Percentiles rank a stretch among this genome's conserved stretches.
Conservation (phyloP, 495 filamentous ascomycete genomes). For the Durotheca rogersii region DNA sequence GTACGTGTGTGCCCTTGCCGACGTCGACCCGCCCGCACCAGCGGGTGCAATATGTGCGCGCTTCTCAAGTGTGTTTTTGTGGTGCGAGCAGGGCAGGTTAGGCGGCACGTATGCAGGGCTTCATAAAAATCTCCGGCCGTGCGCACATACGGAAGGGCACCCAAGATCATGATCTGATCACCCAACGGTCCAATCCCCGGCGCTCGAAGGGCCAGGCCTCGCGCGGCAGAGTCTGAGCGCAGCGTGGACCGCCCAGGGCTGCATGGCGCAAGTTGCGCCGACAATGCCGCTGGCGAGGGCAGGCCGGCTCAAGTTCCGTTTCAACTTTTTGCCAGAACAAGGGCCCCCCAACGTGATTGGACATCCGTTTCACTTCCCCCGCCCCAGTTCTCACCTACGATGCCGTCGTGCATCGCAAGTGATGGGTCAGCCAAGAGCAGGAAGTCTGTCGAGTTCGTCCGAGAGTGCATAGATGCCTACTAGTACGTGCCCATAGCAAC, state of each 20-base stretch:
- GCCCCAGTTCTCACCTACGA: too few species aligned
- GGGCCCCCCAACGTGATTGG: conserved; percentile 13
- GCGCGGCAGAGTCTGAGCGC: conserved; percentile 19
- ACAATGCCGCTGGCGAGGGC: conserved; percentile 13
- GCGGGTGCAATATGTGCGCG: background rate
- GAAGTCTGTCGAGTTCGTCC: conserved; percentile 9
- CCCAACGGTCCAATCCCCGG: background rate
- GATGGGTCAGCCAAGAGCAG: conserved; percentile 18
- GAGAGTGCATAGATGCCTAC: conserved; percentile 23
- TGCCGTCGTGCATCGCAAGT: conserved; percentile 12
- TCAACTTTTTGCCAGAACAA: conserved; percentile 4
- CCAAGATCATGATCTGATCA: conserved; percentile 28
- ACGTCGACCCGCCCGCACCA: background rate
- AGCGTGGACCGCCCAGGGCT: background rate
- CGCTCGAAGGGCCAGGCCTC: conserved; percentile 6
- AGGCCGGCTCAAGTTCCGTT: too few species aligned
- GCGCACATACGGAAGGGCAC: conserved; percentile 19
- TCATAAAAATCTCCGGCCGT: conserved; percentile 29
- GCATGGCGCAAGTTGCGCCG: conserved; percentile 10
- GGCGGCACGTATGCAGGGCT: conserved; percentile 8
- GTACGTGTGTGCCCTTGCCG: too few species aligned
- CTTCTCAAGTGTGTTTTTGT: too few species aligned
- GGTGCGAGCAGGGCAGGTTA: too few species aligned
- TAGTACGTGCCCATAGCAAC: too few species aligned
- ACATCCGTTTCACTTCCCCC: conserved; percentile 10